Evolutionary conservation across 495 filamentous ascomycete genomes (phyloP).

Genomic region (Neurospora hispaniola): DNA sequence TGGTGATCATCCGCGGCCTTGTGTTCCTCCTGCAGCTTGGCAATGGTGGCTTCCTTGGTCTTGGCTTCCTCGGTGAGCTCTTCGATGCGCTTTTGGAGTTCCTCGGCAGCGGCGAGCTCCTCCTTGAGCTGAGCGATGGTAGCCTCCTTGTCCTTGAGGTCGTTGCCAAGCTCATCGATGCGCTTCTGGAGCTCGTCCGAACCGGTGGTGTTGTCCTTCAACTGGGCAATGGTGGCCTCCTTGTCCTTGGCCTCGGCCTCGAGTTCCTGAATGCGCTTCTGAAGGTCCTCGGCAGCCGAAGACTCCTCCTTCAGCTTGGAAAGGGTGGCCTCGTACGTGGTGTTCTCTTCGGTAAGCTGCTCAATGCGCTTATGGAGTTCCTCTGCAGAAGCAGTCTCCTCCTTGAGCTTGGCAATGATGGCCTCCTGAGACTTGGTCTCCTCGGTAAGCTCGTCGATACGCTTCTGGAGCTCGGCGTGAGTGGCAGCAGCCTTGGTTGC

Average conservation of each 20-base stretch:
- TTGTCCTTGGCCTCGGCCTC: slow-evolving; percentile 31
- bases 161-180: slow-evolving; percentile 25
- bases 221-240: slow-evolving; percentile 22
- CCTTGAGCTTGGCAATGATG: slow-evolving; percentile 33
- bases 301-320: slow-evolving; percentile 38
- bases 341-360: slow-evolving; percentile 25
- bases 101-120: slow-evolving; percentile 30
- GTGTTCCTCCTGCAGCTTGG: slow-evolving; percentile 35
- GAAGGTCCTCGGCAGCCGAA: slow-evolving; percentile 27
- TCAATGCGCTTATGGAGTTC: slow-evolving; percentile 32
- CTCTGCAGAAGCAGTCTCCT: slow-evolving; percentile 30
- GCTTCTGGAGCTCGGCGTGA: slow-evolving; percentile 31
- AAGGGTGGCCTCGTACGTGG: slow-evolving; percentile 31
- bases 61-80: slow-evolving; percentile 37
- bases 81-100: slow-evolving; percentile 38
- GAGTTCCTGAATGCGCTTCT: slow-evolving; percentile 29
- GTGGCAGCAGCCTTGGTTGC: slow-evolving; percentile 26
- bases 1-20: slow-evolving; percentile 36
- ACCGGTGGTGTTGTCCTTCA: slow-evolving; percentile 35
- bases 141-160: slow-evolving; percentile 27
- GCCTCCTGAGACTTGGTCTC: slow-evolving; percentile 33
- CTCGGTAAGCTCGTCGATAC: slow-evolving; percentile 27
- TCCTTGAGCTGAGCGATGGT: slow-evolving; percentile 26
- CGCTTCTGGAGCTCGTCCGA: slow-evolving; percentile 21
- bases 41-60: slow-evolving; percentile 28